phyloP scores from a whole-genome alignment of 805 yeast genomes.

The Lipomyces lipofer region DNA sequence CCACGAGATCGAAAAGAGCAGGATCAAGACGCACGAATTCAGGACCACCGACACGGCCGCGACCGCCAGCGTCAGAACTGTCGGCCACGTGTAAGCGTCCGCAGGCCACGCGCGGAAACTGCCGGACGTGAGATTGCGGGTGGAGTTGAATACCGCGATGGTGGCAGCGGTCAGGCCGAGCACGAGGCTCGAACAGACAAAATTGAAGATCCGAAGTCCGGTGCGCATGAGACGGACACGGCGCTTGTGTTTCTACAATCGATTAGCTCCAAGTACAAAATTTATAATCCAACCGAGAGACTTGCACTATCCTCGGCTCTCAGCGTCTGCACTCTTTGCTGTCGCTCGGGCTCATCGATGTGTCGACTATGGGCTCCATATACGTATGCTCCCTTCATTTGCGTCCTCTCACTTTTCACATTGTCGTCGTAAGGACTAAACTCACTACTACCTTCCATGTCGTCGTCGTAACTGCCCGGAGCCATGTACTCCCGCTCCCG shows the following conservation, averaged over 20 bases:
- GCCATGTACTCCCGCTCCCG: no score
- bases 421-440: no score
- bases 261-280: no score
- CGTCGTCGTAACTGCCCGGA: no score
- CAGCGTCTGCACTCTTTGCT: no score
- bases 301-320: no score
- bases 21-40: background rate
- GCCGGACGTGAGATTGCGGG: background rate
- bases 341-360: no score
- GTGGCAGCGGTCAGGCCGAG: constrained; percentile 1
- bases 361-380: no score
- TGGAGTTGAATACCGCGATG: background rate
- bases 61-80: background rate
- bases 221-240: background rate
- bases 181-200: background rate
- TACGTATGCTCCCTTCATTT: no score
- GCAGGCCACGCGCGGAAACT: background rate
- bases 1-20: background rate
- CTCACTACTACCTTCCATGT: no score
- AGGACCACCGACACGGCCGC: background rate
- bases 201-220: background rate
- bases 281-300: no score
- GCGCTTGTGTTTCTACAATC: background rate
- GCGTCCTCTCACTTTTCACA: no score
- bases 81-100: background rate